These are phyloP conservation scores for Sporothrix pseudoabietina DNA, from an alignment of 2,329 filamentous ascomycete species.

Conservation along the genomic window DNA sequence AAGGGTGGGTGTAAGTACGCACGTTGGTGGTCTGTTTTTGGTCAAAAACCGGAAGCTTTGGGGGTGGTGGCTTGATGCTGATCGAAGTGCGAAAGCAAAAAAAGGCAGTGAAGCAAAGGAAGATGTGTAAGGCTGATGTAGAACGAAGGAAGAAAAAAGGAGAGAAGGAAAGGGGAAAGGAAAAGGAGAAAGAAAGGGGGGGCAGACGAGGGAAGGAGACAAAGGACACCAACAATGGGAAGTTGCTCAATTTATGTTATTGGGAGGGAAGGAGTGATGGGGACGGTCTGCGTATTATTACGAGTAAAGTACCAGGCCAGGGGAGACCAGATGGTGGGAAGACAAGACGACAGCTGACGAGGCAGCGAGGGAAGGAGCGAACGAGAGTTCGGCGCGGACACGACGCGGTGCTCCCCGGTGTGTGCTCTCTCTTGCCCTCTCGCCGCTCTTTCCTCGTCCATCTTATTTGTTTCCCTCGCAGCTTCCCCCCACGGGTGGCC, in stretches of 20 bases:
- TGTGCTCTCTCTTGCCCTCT: background rate
- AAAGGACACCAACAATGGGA: conserved; percentile 13
- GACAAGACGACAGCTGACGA: conserved; percentile 5
- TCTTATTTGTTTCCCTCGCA: background rate
- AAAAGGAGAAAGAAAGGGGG: conserved; percentile 40
- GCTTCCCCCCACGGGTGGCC: conserved; percentile 4
- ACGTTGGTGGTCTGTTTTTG: conserved; percentile 16
- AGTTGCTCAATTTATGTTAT: background rate
- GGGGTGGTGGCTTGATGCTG: background rate
- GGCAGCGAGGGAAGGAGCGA: conserved; percentile 15
- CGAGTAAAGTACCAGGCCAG: background rate
- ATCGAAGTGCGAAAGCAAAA: background rate
- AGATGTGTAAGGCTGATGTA: conserved; percentile 35
- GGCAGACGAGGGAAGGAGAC: conserved; percentile 38
- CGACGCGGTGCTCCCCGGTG: background rate
- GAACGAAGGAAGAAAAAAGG: conserved; percentile 23
- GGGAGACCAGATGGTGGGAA: background rate
- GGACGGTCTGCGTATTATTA: background rate
- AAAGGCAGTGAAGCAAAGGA: conserved; percentile 3
- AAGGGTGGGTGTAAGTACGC: conserved; percentile 13
- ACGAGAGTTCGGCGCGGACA: background rate
- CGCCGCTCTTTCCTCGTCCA: background rate
- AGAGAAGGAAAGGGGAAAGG: conserved; percentile 20
- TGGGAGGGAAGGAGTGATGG: conserved; percentile 18
- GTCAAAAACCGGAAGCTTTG: background rate